These are phyloP conservation scores for Breynia disticha DNA, from an alignment of 441 rosid genomes.

Conservation along the genomic window DNA sequence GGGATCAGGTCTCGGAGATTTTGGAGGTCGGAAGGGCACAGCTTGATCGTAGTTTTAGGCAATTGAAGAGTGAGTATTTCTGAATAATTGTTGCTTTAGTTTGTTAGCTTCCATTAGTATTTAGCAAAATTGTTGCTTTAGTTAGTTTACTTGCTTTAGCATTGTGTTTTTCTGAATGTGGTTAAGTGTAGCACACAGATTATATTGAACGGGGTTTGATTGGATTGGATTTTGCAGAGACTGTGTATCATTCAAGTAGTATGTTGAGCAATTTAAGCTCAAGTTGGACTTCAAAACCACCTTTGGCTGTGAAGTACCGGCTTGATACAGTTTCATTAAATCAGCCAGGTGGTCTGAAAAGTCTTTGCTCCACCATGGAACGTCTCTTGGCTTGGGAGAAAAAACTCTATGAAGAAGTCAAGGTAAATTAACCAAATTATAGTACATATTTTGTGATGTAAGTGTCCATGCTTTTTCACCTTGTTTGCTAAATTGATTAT, in stretches of 20 bases:
- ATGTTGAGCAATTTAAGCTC: conserved; percentile 80
- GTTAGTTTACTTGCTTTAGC: neutral
- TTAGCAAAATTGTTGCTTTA: neutral
- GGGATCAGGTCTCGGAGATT: conserved; percentile 73
- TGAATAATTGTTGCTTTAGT: conserved; percentile 16
- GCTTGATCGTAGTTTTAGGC: conserved; percentile 83
- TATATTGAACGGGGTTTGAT: neutral
- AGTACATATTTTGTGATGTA: no score
- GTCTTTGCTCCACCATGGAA: conserved; percentile 78
- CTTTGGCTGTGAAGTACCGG: conserved; percentile 75
- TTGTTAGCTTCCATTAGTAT: neutral
- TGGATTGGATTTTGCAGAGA: conserved; percentile 55
- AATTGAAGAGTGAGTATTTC: conserved; percentile 61
- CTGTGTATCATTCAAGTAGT: conserved; percentile 88
- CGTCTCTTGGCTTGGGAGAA: conserved; percentile 95
- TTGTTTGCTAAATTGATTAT: neutral
- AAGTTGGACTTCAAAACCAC: conserved; percentile 88
- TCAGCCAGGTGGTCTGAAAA: conserved; percentile 50
- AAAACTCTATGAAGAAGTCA: conserved; percentile 81
- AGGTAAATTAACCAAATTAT: conserved; percentile 30
- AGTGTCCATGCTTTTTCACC: no score
- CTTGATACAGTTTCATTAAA: conserved; percentile 49
- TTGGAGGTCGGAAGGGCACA: conserved; percentile 76
- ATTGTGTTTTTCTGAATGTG: neutral
- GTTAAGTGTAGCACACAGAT: no score